phyloP scores from a whole-genome alignment of 2,329 filamentous ascomycete species.

The Plenodomus biglobosus region DNA sequence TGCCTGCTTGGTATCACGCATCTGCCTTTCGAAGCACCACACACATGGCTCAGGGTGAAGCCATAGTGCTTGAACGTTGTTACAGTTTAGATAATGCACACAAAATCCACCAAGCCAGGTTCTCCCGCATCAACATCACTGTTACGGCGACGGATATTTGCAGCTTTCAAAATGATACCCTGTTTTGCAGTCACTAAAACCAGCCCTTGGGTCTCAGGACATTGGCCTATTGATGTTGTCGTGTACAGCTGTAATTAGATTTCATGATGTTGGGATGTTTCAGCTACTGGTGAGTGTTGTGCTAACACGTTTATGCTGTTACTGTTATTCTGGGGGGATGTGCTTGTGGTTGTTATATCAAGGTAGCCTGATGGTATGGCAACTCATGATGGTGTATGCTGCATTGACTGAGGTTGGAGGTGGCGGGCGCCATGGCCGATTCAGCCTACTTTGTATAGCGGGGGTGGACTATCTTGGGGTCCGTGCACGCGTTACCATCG shows the following conservation, averaged over 20 bases:
- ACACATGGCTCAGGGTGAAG: slow-evolving; percentile 8
- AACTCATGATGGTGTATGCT: not conserved
- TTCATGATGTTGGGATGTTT: not conserved
- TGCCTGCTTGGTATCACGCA: too few relatives aligned
- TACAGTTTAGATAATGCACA: not conserved
- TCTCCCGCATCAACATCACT: not conserved
- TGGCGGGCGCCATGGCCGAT: not conserved
- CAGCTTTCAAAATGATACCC: not conserved
- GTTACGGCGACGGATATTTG: not conserved
- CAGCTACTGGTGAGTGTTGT: too few relatives aligned
- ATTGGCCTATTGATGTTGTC: slow-evolving; percentile 3
- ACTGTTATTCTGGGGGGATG: slow-evolving; percentile 4
- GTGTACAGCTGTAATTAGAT: not conserved
- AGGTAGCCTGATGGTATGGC: too few relatives aligned
- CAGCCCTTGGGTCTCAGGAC: slow-evolving; percentile 1
- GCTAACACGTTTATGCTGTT: not conserved
- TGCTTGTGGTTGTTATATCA: not conserved
- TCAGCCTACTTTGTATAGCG: not conserved
- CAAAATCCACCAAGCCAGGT: slow-evolving; percentile 4
- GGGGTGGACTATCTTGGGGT: not conserved
- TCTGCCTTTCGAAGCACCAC: slow-evolving; percentile 7
- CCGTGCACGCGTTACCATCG: slow-evolving; percentile 8
- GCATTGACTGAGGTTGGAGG: not conserved
- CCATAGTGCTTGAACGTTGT: slow-evolving; percentile 1
- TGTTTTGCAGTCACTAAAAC: slow-evolving; percentile 3